phyloP scores from a whole-genome alignment of 1,139 yeast genomes.

The Protomyces pachydermus region DNA sequence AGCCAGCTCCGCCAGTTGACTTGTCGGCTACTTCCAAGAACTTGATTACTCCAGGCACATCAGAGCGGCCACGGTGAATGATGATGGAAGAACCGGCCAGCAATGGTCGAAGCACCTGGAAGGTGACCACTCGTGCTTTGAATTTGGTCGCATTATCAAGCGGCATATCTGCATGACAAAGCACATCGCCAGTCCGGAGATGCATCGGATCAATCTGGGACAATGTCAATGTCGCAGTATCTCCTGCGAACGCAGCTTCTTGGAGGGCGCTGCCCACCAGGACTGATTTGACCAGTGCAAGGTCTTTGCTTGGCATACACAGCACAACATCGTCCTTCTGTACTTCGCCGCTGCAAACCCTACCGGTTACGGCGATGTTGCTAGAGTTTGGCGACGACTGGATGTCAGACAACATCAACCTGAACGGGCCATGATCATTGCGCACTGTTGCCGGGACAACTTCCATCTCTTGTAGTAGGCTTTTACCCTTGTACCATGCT shows the following conservation, averaged over 20 bases:
- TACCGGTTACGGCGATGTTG: conserved; percentile 9
- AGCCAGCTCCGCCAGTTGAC: conserved; percentile 42
- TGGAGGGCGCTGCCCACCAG: background rate
- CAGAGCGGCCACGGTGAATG: conserved; percentile 73
- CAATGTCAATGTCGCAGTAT: conserved; percentile 58
- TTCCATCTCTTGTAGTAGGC: conserved; percentile 9
- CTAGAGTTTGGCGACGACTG: conserved; percentile 20
- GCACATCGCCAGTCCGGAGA: conserved; percentile 68
- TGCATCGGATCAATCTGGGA: conserved; percentile 50
- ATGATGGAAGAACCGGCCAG: conserved; percentile 79
- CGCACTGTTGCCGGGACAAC: background rate
- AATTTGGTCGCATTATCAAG: conserved; percentile 52
- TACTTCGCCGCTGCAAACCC: conserved; percentile 11
- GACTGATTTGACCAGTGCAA: conserved; percentile 1
- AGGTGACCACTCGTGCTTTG: conserved; percentile 56
- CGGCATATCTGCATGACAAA: conserved; percentile 49
- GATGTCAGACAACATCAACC: conserved; percentile 15
- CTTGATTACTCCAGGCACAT: conserved; percentile 65
- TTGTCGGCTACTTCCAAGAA: conserved; percentile 49
- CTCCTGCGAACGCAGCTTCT: conserved; percentile 60
- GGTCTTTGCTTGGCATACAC: conserved; percentile 17
- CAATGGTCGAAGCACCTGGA: conserved; percentile 67
- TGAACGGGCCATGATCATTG: conserved; percentile 13
- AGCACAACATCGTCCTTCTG: conserved; percentile 13
- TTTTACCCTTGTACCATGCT: conserved; percentile 9